Conservation (phyloP, 2,329 filamentous ascomycete species). For the Aspergillus clavatus region DNA sequence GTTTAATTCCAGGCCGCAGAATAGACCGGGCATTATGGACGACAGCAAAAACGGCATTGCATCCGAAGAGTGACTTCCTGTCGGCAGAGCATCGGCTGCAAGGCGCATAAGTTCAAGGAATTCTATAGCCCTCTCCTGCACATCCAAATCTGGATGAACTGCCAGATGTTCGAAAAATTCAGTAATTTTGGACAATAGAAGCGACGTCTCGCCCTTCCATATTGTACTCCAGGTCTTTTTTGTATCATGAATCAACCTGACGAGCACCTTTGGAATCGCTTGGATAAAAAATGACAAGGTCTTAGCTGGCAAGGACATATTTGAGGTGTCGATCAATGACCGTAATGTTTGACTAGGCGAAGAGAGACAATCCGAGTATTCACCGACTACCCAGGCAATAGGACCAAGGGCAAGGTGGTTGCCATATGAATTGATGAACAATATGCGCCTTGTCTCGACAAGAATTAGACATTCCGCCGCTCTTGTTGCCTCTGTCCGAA, state of each 20-base stretch:
- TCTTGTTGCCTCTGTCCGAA: slow-evolving; percentile 72
- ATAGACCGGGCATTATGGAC: slow-evolving; percentile 83
- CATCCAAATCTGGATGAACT: slow-evolving; percentile 80
- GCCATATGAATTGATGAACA: slow-evolving; percentile 50
- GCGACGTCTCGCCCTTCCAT: slow-evolving; percentile 66
- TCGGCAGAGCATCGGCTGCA: slow-evolving; percentile 65
- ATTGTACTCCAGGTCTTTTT: slow-evolving; percentile 64
- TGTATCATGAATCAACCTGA: slow-evolving; percentile 59
- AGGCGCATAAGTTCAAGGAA: slow-evolving; percentile 86
- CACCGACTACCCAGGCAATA: slow-evolving; percentile 79
- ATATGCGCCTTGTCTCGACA: slow-evolving; percentile 53
- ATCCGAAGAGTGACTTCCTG: slow-evolving; percentile 23
- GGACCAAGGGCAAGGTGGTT: slow-evolving; percentile 65
- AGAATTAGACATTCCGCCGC: slow-evolving; percentile 73
- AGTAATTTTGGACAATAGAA: slow-evolving; percentile 76
- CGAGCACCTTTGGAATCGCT: slow-evolving; percentile 79
- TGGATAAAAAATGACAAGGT: slow-evolving; percentile 78
- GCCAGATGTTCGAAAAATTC: slow-evolving; percentile 75
- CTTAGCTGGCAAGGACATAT: slow-evolving; percentile 54
- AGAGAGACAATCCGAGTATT: slow-evolving; percentile 71
- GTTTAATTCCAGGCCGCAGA: slow-evolving; percentile 81
- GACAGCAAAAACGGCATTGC: slow-evolving; percentile 81
- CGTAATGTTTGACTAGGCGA: slow-evolving; percentile 68
- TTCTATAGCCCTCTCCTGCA: slow-evolving; percentile 91
- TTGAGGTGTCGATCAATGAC: slow-evolving; percentile 65